Evolutionary conservation across 139 green algal species (phyloP), one percentile per base, ranked within the genome.

Genomic region (Asterochloris erici): DNA sequence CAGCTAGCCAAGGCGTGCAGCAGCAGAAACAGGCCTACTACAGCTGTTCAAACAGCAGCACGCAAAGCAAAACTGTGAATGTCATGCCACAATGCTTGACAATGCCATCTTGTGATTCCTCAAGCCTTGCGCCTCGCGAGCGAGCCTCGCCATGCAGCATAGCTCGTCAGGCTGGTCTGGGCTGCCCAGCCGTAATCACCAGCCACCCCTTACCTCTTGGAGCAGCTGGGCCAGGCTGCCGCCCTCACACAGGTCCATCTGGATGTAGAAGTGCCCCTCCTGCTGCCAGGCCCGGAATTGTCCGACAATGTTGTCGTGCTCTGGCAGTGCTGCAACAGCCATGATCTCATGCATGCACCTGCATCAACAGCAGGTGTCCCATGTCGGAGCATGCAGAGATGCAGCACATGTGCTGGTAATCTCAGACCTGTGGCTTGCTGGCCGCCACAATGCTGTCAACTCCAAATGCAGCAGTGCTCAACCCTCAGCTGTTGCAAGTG

Each of bases 201-300:
- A 54, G 15, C 19, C 11, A 23, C 78, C 47, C 26, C 16, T 63
- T 73, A 81, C 79, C 79, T 83, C n/a, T 6, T 62, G 28, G 0
- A 88, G 74, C 19, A 89, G 24, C 47, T 88, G 68, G 1, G 74
- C 64, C 28, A 93, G 86, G 82, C 73, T 92, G 69, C 88, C 88
- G 63, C 86, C 88, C 24, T 88, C 76, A 68, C 86, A 93, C 17
- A 88, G 85, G 38, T 94, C 92, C 84, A 96, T 92, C 63, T 86
- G 81, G 23, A 83, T 91, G 85, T 93, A 94, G 81, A 97, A 95
- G 77, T 94, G 87, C 1, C 82, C 84, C n/a, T 90, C 85, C 84
- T 97, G 87, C 87, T 97, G 93, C 93, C 93, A 97, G 27, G 86
- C 90, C 23, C 93, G 84, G 81, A 92, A 94, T 78, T 94, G 90